A percentile compares a stretch with the other conserved stretches of the same genome.
Evolutionary conservation across 768 basidiomycete genomes (phyloP).

Genomic region (Rhodotorula taiwanensis): DNA sequence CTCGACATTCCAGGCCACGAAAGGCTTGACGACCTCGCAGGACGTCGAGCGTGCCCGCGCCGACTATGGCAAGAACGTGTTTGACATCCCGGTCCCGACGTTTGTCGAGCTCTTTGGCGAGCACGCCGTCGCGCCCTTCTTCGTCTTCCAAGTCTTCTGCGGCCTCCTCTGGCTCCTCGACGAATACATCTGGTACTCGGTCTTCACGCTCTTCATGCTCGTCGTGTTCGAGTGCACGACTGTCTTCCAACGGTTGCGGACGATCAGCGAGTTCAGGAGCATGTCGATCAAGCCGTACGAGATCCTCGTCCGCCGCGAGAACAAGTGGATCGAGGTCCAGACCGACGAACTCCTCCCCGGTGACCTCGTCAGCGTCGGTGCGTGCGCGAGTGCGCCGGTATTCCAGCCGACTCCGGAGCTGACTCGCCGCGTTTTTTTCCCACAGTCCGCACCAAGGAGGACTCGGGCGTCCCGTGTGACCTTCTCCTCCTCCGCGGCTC

Average conservation of each 20-base stretch:
- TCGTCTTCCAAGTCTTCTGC: conserved; percentile 98
- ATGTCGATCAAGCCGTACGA: conserved; percentile 91
- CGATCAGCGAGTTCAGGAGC: conserved; percentile 88
- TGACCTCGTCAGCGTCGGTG: conserved; percentile 74
- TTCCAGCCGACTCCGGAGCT: too few species aligned
- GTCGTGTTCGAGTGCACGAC: conserved; percentile 97
- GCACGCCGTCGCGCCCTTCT: conserved; percentile 97
- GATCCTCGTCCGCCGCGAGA: conserved; percentile 71
- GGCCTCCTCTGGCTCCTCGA: conserved; percentile 96
- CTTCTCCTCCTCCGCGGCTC: conserved; percentile 85
- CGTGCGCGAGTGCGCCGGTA: too few species aligned
- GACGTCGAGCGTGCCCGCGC: conserved; percentile 54
- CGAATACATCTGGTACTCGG: conserved; percentile 96
- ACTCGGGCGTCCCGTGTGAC: conserved; percentile 87
- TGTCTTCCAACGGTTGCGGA: conserved; percentile 95
- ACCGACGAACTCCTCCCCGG: conserved; percentile 85
- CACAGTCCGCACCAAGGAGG: conserved; percentile 52
- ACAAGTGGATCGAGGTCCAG: conserved; percentile 67
- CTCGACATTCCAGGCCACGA: conserved; percentile 53
- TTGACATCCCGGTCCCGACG: conserved; percentile 92
- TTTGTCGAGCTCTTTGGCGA: conserved; percentile 87
- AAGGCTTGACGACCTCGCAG: conserved; percentile 52
- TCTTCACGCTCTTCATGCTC: conserved; percentile 98
- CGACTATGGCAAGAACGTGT: conserved; percentile 87
- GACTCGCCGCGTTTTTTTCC: too few species aligned